Base-by-base conservation (phyloP, 495 filamentous ascomycete species). In the Friedmanniomyces simplex region DNA sequence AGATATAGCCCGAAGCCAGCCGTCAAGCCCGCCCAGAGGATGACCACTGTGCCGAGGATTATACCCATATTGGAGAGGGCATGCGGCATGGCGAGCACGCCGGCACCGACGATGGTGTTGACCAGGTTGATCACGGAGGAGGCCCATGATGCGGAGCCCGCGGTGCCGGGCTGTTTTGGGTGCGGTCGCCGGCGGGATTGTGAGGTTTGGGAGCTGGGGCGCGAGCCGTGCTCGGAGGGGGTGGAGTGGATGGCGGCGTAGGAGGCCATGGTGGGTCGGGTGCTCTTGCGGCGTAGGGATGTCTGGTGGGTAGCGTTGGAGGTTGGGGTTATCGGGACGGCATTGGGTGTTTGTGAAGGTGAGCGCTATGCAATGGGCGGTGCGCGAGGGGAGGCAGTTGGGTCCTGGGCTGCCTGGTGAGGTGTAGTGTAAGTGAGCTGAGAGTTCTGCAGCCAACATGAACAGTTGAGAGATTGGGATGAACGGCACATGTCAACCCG, bases 71-170 rank as follows among this genome's bases (percentile, higher is more conserved):
- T 86, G 11, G 88, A 89, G 71, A 98, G 82, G 11, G 91, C 94
- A 4, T 85, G 81, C 13, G 91, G 91, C 91, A 96, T 96, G 20
- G 91, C 90, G 18, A 98, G 81, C 1, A 94, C 86, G 39, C 93
- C 93, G 46, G 93, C 93, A 41, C 93, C 93, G 66, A 98, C 79
- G 63, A 96, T 97, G 6, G 93, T 98, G 72, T 98, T 98, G 57
- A 97, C 75, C 18, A 98, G 73, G 68, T 97, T 98, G 74, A 96
- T 86, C 62, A 94, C 86, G 66, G 89, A 94, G 73, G 88, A 94
- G 43, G 84, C 64, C 87, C 90, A 96, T 52, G 86, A 85, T 50
- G 94, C 93, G 63, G 88, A 79, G 14, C 93, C 91, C 37, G 37
- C 48, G n/a, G 22, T 51, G 21, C 50, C 55, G 21, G 16, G 74